Evolutionary conservation across 78 protist species (phyloP).

Genomic region (slime mould (Dictyostelium discoideum)): dicty_2.7 NC_007091.3:1655501-1656000

Average conservation of each 20-base stretch:
- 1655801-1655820: not conserved
- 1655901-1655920: not conserved
- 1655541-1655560: not conserved
- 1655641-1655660: not conserved
- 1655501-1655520: slow-evolving; percentile 9
- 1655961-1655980: slow-evolving; percentile 9
- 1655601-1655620: slow-evolving; percentile 3
- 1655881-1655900: not conserved
- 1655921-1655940: not conserved
- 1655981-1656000: not conserved
- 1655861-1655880: not conserved
- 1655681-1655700: not conserved
- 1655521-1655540: not conserved
- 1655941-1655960: not conserved
- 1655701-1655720: not conserved
- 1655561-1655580: slow-evolving; percentile 9
- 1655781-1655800: not conserved
- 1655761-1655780: not conserved
- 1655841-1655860: slow-evolving; percentile 5
- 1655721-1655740: not conserved
- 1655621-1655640: not conserved
- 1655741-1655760: not conserved
- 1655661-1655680: slow-evolving; percentile 17
- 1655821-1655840: not conserved
- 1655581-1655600: not conserved